Evolutionary conservation across 1,284 basidiomycete species (phyloP).

Genomic region (Ceraceosorus bombacis): DNA sequence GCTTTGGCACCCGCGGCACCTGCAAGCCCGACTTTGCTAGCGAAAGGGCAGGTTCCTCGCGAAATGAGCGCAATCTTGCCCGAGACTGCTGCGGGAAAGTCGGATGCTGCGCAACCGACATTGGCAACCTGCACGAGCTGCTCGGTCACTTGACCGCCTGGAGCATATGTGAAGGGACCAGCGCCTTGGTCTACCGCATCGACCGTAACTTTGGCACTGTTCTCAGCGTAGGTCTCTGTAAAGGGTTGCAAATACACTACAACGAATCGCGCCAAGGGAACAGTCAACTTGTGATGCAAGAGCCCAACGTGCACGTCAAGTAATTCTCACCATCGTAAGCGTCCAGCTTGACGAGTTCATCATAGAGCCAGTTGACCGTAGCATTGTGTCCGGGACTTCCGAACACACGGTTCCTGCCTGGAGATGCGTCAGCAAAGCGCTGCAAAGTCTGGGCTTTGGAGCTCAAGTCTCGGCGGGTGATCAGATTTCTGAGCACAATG

Average conservation of each 20-base stretch:
- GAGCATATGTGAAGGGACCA: slow-evolving; percentile 18
- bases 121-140: slow-evolving; percentile 17
- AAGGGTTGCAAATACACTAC: slow-evolving; percentile 22
- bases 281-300: neutral
- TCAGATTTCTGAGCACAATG: slow-evolving; percentile 15
- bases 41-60: slow-evolving; percentile 16
- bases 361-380: slow-evolving; percentile 17
- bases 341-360: slow-evolving; percentile 12
- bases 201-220: slow-evolving; percentile 15
- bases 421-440: slow-evolving; percentile 13
- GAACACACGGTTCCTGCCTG: slow-evolving; percentile 18
- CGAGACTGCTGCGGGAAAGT: slow-evolving; percentile 14
- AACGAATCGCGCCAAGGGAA: too few relatives aligned
- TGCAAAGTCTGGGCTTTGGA: slow-evolving; percentile 13
- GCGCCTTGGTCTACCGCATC: slow-evolving; percentile 7
- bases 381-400: slow-evolving; percentile 20
- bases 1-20: slow-evolving; percentile 19
- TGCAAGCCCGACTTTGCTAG: slow-evolving; percentile 15
- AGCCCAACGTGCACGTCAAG: neutral
- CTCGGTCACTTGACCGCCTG: slow-evolving; percentile 17
- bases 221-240: slow-evolving; percentile 20
- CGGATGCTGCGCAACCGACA: slow-evolving; percentile 17
- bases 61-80: slow-evolving; percentile 21
- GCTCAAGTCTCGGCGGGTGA: slow-evolving; percentile 19
- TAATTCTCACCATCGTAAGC: slow-evolving; percentile 10